Base-by-base conservation (phyloP, 2,329 filamentous ascomycete genomes). In the Venturia oleaginea region DNA sequence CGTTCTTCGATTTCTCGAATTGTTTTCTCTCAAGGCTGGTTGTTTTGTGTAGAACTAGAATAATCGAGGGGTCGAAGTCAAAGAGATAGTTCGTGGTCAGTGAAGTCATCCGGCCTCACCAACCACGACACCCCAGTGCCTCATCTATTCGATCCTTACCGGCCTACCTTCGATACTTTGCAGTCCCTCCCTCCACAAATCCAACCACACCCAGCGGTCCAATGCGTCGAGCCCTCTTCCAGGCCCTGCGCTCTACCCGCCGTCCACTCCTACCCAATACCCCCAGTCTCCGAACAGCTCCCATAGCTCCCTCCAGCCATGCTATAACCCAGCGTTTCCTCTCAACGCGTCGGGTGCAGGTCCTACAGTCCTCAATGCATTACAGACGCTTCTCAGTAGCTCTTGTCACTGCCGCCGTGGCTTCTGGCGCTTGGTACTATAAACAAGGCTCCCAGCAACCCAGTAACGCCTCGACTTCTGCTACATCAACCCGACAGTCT, bases 161-260 rank as follows among this genome's bases (percentile, higher is more conserved):
- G 15, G 19, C 40, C 40, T 24, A 24, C 60, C 24, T 4, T 51
- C 46, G 24, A 37, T 15, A n/a, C 2, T 27, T n/a, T 8, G 30
- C 11, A 6, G 8, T 63, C 62, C 34, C 4, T 55, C 27, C 24
- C 32, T 57, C 34, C n/a, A 40, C 17, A 15, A 37, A 43, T 19
- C 24, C 34, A 40, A 27, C 19, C n/a, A 4, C 51, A 57, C 48
- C 48, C 34, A 37, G 13, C 22, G 13, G 34, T 67, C 79, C 79
- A 79, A 92, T 92, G 89, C 88, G 88, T 84, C 88, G 87, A 78
- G 87, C 84, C 76, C 84, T 85, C 70, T 77, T 86, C 68, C 84
- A 85, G 80, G 84, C 84, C 72, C 79, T 89, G 75, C 85, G 88
- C 80, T 85, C 86, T 72, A 85, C 84, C 71, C 84, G 85, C 76